Conservation (phyloP, 1,284 basidiomycete species). For the Pseudozyma thailandica region DNA sequence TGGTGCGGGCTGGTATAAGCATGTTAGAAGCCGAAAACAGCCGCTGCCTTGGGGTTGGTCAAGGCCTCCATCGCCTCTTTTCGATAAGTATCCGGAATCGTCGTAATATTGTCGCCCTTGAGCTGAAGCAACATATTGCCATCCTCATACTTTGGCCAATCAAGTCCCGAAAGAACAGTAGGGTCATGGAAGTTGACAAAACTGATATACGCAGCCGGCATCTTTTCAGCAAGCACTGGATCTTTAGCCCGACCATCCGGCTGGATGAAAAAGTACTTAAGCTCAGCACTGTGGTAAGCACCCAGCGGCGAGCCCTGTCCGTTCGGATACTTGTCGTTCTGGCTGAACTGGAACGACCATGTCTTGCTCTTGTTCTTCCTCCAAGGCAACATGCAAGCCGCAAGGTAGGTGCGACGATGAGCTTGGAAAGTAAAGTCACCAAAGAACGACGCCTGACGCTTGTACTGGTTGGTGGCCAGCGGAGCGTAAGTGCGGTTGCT, state of each 20-base stretch:
- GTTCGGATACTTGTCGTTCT: conserved; percentile 36
- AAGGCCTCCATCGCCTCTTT: conserved; percentile 41
- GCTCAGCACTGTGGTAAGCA: conserved; percentile 26
- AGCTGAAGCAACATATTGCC: conserved; percentile 25
- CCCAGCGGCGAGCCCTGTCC: conserved; percentile 23
- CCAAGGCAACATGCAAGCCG: conserved; percentile 3
- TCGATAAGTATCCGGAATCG: conserved; percentile 35
- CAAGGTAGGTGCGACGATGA: conserved; percentile 24
- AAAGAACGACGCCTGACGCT: conserved; percentile 25
- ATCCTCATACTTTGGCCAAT: conserved; percentile 30
- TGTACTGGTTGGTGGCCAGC: conserved; percentile 29
- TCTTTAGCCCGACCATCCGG: conserved; percentile 28
- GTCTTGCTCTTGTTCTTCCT: conserved; percentile 22
- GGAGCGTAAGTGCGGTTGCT: conserved; percentile 23
- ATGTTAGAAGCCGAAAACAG: conserved; percentile 33
- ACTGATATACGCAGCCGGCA: conserved; percentile 31
- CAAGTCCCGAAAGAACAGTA: conserved; percentile 10
- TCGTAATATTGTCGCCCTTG: conserved; percentile 38
- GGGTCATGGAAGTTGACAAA: conserved; percentile 40
- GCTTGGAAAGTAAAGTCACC: conserved; percentile 46
- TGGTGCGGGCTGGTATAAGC: not conserved
- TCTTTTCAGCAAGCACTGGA: conserved; percentile 22
- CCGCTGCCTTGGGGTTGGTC: conserved; percentile 15
- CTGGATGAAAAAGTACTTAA: conserved; percentile 29
- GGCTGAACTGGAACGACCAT: conserved; percentile 29